These are phyloP conservation scores for Scheffersomyces illinoinensis DNA, from an alignment of 1,139 yeast species.

Conservation along the genomic window DNA sequence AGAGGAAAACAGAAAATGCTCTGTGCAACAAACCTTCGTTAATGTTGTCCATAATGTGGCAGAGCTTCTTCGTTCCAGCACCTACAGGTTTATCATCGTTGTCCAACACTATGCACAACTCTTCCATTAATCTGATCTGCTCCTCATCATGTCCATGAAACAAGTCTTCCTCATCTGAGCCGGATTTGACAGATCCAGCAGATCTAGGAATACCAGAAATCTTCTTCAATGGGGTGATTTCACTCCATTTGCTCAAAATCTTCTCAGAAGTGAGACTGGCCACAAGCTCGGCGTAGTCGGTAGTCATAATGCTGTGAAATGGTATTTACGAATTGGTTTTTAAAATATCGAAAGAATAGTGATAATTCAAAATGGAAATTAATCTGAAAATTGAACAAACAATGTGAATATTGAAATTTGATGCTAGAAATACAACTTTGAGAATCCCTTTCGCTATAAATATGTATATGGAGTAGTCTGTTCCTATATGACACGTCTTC, in stretches of 20 bases:
- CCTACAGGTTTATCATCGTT: constrained; percentile 86
- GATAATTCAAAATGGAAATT: background rate
- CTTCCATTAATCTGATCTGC: constrained; percentile 94
- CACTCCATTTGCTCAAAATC: constrained; percentile 62
- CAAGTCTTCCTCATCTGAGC: constrained; percentile 31
- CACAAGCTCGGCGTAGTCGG: constrained; percentile 54
- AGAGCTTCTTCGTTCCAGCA: constrained; percentile 89
- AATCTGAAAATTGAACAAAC: background rate
- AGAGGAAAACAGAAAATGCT: constrained; percentile 91
- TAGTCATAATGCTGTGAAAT: constrained; percentile 11
- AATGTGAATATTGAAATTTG: background rate
- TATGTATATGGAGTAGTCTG: background rate
- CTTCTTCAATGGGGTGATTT: constrained; percentile 53
- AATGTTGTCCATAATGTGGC: constrained; percentile 89
- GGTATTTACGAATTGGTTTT: constrained; percentile 1
- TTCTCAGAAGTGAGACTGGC: constrained; percentile 47
- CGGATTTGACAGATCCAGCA: constrained; percentile 19
- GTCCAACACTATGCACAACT: constrained; percentile 90
- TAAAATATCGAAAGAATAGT: constrained; percentile 1
- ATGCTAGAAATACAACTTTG: background rate
- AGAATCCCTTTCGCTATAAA: background rate
- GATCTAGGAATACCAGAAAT: constrained; percentile 50
- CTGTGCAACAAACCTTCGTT: constrained; percentile 85
- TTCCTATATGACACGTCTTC: background rate
- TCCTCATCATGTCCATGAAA: constrained; percentile 90